Conservation (phyloP, 345 rosid species). For the Pelargonium nanum region DNA sequence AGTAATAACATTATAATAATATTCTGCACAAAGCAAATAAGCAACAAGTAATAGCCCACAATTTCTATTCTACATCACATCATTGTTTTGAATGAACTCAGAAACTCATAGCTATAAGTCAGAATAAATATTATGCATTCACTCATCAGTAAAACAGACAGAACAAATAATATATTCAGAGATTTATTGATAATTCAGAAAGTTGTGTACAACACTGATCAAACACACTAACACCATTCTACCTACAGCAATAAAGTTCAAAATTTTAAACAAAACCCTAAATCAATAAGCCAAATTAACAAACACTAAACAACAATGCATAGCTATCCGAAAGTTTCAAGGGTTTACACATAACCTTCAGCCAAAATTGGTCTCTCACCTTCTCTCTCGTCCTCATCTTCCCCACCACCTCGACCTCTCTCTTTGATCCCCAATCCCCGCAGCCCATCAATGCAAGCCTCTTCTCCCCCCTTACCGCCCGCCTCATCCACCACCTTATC, state of each 20-base stretch:
- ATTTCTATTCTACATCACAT: not conserved
- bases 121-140: not conserved
- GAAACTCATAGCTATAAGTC: not conserved
- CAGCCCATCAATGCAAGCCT: slow-evolving; percentile 12
- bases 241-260: not conserved
- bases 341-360: not conserved
- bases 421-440: slow-evolving; percentile 3
- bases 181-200: not conserved
- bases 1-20: too few species aligned
- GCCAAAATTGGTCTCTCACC: not conserved
- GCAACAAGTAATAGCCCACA: too few species aligned
- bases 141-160: not conserved
- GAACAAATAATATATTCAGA: not conserved
- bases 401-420: not conserved
- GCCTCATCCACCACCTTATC: slow-evolving; percentile 15
- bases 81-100: not conserved
- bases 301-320: not conserved
- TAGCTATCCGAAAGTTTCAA: not conserved
- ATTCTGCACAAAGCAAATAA: too few species aligned
- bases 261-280: too few species aligned
- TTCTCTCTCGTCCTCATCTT: not conserved
- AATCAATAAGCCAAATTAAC: not conserved
- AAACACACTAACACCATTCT: not conserved
- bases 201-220: not conserved
- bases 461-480: slow-evolving; percentile 18